Conservation (phyloP, 306 rosid genomes). For the Argentina anserina region DNA sequence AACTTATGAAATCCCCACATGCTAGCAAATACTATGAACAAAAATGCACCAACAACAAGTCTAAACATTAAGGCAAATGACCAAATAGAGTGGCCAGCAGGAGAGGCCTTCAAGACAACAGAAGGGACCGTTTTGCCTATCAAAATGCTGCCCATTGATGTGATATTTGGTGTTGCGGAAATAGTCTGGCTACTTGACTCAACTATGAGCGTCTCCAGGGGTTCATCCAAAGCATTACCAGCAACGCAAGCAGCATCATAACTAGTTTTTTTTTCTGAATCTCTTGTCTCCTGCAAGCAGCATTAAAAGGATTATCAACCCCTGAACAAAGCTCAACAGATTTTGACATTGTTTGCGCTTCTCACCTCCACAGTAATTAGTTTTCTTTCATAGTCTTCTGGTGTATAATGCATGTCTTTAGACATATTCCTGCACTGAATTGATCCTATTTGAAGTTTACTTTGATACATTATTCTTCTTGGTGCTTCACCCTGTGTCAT, state of each 20-base stretch:
- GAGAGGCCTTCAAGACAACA: slow-evolving; percentile 27
- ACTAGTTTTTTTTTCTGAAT: slow-evolving; percentile 30
- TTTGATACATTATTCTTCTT: slow-evolving; percentile 52
- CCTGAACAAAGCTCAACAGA: slow-evolving; percentile 7
- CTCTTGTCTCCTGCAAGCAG: slow-evolving; percentile 45
- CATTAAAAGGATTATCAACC: slow-evolving; percentile 28
- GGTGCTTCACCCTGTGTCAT: slow-evolving; percentile 43
- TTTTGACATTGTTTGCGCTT: slow-evolving; percentile 16
- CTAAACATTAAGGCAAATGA: slow-evolving; percentile 39
- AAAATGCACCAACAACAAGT: slow-evolving; percentile 34
- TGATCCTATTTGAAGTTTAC: slow-evolving; percentile 1
- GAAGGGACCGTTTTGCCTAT: slow-evolving; percentile 26
- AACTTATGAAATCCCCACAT: slow-evolving; percentile 45
- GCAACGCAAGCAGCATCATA: slow-evolving; percentile 7
- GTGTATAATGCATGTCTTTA: slow-evolving; percentile 8
- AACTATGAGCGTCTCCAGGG: background rate
- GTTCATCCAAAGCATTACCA: slow-evolving; percentile 17
- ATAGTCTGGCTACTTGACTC: slow-evolving; percentile 25
- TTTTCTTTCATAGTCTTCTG: slow-evolving; percentile 36
- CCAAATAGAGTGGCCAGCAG: slow-evolving; percentile 27
- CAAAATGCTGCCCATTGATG: slow-evolving; percentile 19
- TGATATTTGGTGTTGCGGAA: slow-evolving; percentile 10
- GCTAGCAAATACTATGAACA: slow-evolving; percentile 44
- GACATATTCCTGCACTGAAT: slow-evolving; percentile 12
- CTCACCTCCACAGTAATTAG: slow-evolving; percentile 48